These are phyloP conservation scores for Platanus orientalis DNA, from an alignment of 164 flowering plant species.

Conservation along the genomic window DNA sequence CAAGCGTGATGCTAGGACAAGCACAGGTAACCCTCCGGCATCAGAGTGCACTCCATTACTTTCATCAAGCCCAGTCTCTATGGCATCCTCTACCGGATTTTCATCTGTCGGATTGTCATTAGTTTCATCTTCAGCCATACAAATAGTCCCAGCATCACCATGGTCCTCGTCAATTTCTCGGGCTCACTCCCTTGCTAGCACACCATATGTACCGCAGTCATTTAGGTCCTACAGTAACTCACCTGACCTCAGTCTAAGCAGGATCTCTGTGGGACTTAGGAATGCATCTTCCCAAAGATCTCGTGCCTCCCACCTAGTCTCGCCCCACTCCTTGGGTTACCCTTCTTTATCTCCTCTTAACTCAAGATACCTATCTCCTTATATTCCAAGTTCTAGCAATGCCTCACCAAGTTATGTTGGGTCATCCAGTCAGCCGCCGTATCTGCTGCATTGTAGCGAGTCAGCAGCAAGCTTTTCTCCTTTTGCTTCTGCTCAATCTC, in stretches of 20 bases:
- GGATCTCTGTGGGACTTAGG: conserved; percentile 67
- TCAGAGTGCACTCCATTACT: conserved; percentile 92
- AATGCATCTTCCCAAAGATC: conserved; percentile 73
- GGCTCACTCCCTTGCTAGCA: conserved; percentile 42
- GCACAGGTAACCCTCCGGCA: conserved; percentile 72
- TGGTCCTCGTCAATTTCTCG: conserved; percentile 42
- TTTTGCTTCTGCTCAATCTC: conserved; percentile 78
- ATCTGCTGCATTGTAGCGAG: conserved; percentile 57
- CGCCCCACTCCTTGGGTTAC: conserved; percentile 65
- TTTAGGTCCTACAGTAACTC: conserved; percentile 47
- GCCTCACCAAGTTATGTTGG: conserved; percentile 60
- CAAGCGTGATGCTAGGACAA: conserved; percentile 93
- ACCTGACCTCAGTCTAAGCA: conserved; percentile 50
- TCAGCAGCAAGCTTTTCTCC: conserved; percentile 84
- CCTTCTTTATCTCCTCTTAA: conserved; percentile 68
- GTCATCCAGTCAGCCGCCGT: conserved; percentile 56
- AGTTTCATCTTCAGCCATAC: conserved; percentile 68
- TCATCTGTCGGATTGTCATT: conserved; percentile 61
- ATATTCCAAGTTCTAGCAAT: conserved; percentile 67
- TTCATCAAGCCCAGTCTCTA: conserved; percentile 50
- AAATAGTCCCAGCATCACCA: conserved; percentile 35
- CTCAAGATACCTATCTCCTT: conserved; percentile 63
- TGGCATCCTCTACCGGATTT: conserved; percentile 41
- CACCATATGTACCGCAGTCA: conserved; percentile 47
- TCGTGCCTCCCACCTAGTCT: conserved; percentile 41